Base-by-base conservation (phyloP, 345 rosid genomes). In the Litchi chinensis region DNA sequence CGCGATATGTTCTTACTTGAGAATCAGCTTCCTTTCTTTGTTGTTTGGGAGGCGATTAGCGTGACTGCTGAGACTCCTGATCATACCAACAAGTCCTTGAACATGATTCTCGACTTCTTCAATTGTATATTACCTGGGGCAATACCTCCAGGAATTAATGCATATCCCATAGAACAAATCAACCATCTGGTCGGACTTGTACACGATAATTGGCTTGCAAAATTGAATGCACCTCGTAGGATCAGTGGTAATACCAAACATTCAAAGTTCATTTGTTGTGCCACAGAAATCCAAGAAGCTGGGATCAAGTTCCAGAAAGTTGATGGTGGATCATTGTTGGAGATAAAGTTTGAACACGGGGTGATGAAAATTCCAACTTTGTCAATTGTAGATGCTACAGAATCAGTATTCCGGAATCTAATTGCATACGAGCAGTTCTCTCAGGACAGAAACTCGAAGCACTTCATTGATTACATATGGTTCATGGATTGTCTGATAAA, bases 401-500 rank as follows among this genome's bases (percentile, higher is more conserved):
- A 80, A 48, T 16, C 56, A 8, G 4, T 70, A 2, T 50, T 78
- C 2, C 76, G 82, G 22, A 81, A 84, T 50, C 43, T 81, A 10
- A 54, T 81, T 5, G 75, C 83, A 6, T 84, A 79, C 19, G 87
- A 82, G 74, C 81, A 76, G 18, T 71, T 24, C 65, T 40, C 11
- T 22, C 39, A 5, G 0, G 4, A 4, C 1, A 1, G n/a, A 3
- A 13, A 39, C 13, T 1, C 60, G 4, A 4, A 56, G 5, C 48
- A 65, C 13, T 16, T 79, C 15, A 24, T 10, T 0, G 85, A 84
- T 60, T 84, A 82, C 15, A 41, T 52, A 6, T 16, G 1, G 0
- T 52, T 84, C 9, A 71, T 82, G 82, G 82, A 80, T 18, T 65
- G 76, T 32, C 75, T 80, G 10, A 66, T 84, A 50, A 54, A 75